Conservation (phyloP, 2,329 filamentous ascomycete genomes). For the Fusarium secorum region DNA sequence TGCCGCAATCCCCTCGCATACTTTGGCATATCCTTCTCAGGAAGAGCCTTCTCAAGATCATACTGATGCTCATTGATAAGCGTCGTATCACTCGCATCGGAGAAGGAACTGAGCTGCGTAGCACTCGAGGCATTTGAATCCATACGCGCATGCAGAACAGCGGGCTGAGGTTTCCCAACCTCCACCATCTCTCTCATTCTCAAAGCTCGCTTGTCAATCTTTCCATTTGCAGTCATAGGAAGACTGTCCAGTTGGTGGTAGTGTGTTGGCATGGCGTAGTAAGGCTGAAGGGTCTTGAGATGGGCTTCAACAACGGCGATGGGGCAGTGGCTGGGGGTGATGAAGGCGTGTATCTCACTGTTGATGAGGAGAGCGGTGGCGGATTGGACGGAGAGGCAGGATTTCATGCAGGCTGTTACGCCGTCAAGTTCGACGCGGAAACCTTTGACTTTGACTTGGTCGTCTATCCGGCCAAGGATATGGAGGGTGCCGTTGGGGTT, state of each 20-base stretch:
- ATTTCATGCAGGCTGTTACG: constrained; percentile 57
- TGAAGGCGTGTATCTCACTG: constrained; percentile 59
- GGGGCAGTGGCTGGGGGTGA: constrained; percentile 49
- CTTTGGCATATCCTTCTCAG: constrained; percentile 52
- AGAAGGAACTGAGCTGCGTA: constrained; percentile 30
- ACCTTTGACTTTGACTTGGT: constrained; percentile 68
- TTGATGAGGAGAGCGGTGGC: constrained; percentile 58
- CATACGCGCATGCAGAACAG: constrained; percentile 26
- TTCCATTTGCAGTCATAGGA: constrained; percentile 63
- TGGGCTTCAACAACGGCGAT: constrained; percentile 49
- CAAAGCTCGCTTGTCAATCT: constrained; percentile 61
- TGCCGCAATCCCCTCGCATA: constrained; percentile 51
- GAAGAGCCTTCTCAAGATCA: constrained; percentile 46
- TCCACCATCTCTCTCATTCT: not conserved
- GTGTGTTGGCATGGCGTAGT: constrained; percentile 61
- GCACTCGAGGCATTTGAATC: constrained; percentile 44
- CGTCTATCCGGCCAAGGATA: constrained; percentile 64
- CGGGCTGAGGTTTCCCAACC: constrained; percentile 18
- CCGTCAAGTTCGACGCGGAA: constrained; percentile 70
- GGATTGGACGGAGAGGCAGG: constrained; percentile 54
- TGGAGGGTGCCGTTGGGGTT: constrained; percentile 60
- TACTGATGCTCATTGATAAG: constrained; percentile 36
- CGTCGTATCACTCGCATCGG: constrained; percentile 25
- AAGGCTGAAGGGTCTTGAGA: constrained; percentile 56
- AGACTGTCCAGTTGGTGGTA: constrained; percentile 54